phyloP scores from a whole-genome alignment of 176 grass and related monocot species.

The Melocanna baccifera region DNA sequence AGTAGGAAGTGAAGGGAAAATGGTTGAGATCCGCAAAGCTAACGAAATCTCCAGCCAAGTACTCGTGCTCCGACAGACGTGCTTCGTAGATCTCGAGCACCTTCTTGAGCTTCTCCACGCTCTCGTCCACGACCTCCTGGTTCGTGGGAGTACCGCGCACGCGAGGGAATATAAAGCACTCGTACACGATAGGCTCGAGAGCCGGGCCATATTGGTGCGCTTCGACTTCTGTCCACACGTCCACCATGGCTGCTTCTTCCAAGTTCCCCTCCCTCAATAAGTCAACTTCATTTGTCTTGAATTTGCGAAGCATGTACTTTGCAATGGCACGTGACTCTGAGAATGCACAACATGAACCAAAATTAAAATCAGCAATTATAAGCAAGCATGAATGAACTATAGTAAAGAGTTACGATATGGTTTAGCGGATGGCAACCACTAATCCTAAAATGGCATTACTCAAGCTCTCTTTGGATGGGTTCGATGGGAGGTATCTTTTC shows the following conservation, averaged over 20 bases:
- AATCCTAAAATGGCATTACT: no score
- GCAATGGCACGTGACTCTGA: slow-evolving; percentile 25
- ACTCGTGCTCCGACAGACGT: neutral
- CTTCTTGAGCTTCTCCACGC: slow-evolving; percentile 10
- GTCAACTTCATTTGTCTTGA: neutral
- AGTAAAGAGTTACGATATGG: no score
- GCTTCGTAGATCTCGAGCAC: slow-evolving; percentile 13
- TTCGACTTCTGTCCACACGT: slow-evolving; percentile 22
- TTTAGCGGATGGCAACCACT: no score
- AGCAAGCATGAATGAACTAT: no score
- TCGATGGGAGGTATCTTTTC: no score
- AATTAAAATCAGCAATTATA: no score
- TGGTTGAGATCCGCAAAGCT: slow-evolving; percentile 29
- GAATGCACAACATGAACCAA: no score
- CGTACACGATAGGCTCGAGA: slow-evolving; percentile 2
- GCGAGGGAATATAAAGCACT: neutral
- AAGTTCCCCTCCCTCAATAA: neutral
- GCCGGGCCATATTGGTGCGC: neutral
- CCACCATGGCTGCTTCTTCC: slow-evolving; percentile 1
- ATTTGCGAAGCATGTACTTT: neutral
- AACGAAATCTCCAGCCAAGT: slow-evolving; percentile 21
- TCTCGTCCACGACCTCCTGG: neutral
- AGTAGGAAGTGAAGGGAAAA: neutral
- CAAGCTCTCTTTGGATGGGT: no score
- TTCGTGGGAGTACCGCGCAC: neutral